phyloP scores from a whole-genome alignment of 2,329 filamentous ascomycete species.

The Xylariaceae sp. region DNA sequence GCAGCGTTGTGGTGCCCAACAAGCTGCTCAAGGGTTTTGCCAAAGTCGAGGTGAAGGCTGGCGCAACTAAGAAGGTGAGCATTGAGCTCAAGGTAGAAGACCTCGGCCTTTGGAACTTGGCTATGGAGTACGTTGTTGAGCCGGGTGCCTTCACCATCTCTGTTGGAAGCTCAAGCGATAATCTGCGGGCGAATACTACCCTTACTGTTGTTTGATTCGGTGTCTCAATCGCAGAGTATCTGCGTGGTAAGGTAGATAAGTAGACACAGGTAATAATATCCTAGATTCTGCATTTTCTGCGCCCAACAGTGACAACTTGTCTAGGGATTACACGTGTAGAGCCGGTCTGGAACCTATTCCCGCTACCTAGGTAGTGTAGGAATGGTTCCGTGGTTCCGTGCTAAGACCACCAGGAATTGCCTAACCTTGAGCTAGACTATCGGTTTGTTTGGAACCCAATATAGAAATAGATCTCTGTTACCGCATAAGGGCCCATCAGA shows the following conservation, averaged over 20 bases:
- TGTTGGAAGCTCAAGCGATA: conserved; percentile 65
- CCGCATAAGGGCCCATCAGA: too few relatives aligned
- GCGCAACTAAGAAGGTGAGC: conserved; percentile 59
- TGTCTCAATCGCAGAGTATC: not conserved
- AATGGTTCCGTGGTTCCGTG: too few relatives aligned
- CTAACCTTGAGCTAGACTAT: too few relatives aligned
- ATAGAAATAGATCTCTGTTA: too few relatives aligned
- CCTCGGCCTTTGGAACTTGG: conserved; percentile 62
- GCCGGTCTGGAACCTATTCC: too few relatives aligned
- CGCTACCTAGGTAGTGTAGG: too few relatives aligned
- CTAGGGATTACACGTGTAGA: too few relatives aligned
- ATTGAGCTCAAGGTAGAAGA: conserved; percentile 57
- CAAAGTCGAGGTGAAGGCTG: conserved; percentile 67
- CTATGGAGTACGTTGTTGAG: conserved; percentile 77
- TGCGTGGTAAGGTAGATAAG: not conserved
- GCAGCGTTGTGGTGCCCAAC: conserved; percentile 69
- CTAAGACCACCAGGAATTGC: too few relatives aligned
- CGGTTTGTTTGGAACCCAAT: too few relatives aligned
- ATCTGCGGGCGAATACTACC: conserved; percentile 62
- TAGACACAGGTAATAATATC: conserved; percentile 9
- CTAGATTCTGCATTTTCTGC: not conserved
- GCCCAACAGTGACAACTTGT: too few relatives aligned
- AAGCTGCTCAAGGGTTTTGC: conserved; percentile 70
- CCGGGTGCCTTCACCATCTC: conserved; percentile 69
- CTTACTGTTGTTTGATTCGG: conserved; percentile 53